A percentile compares a stretch with the other conserved stretches of the same genome.
phyloP scores from a whole-genome alignment of 2,329 filamentous ascomycete genomes.

The Xylariales sp. region DNA sequence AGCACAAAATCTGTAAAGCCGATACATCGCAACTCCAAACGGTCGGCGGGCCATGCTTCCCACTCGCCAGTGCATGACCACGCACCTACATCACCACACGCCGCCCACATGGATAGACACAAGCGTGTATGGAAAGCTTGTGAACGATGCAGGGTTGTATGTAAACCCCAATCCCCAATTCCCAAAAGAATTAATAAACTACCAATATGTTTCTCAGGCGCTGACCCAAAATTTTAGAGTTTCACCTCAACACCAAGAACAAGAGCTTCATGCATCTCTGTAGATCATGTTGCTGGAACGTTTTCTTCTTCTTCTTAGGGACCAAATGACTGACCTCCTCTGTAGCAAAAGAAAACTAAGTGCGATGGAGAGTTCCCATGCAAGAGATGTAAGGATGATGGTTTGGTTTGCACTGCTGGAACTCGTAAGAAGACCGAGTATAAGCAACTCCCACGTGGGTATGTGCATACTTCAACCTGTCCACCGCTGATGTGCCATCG shows the following conservation, averaged over 20 bases:
- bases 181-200: too few relatives aligned
- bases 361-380: slow-evolving; percentile 64
- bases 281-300: too few relatives aligned
- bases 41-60: slow-evolving; percentile 36
- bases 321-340: too few relatives aligned
- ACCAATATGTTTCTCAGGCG: too few relatives aligned
- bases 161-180: too few relatives aligned
- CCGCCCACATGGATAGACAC: slow-evolving; percentile 45
- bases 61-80: slow-evolving; percentile 32
- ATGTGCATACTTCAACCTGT: too few relatives aligned
- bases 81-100: slow-evolving; percentile 31
- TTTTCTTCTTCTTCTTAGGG: too few relatives aligned
- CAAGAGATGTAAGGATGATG: slow-evolving; percentile 63
- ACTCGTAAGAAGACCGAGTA: slow-evolving; percentile 65
- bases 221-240: too few relatives aligned
- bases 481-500: too few relatives aligned
- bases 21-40: slow-evolving; percentile 47
- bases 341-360: slow-evolving; percentile 71
- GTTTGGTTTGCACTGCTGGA: slow-evolving; percentile 59
- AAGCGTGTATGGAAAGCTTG: slow-evolving; percentile 66
- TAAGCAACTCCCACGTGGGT: slow-evolving; percentile 61
- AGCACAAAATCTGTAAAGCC: slow-evolving; percentile 44
- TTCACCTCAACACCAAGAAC: too few relatives aligned
- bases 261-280: too few relatives aligned
- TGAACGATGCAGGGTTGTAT: slow-evolving; percentile 61